Percentiles rank a stretch among this genome's conserved stretches.
phyloP scores from a whole-genome alignment of 164 flowering plant species.

The Cinnamomum micranthum region DNA sequence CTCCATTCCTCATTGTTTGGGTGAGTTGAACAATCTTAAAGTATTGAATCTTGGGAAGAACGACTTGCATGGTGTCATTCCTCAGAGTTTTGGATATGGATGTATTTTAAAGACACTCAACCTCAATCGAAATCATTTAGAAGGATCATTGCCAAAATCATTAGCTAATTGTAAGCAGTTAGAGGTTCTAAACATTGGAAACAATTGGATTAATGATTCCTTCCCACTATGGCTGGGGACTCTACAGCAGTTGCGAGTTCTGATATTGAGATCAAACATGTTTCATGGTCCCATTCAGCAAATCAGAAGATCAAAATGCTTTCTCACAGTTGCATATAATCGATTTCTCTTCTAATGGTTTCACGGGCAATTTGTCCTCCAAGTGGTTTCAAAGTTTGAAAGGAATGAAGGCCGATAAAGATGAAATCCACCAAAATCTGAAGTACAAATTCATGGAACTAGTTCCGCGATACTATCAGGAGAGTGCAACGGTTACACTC shows the following conservation, averaged over 20 bases:
- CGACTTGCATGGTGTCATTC: conserved; percentile 36
- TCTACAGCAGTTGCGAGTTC: conserved; percentile 38
- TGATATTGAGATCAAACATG: conserved; percentile 49
- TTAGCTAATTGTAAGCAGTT: conserved; percentile 42
- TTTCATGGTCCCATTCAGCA: conserved; percentile 37
- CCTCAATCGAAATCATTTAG: conserved; percentile 40
- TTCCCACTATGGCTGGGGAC: conserved; percentile 48
- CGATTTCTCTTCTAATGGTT: conserved; percentile 44
- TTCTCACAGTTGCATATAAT: conserved; percentile 48
- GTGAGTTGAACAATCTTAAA: conserved; percentile 10
- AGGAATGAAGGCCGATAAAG: conserved; percentile 13
- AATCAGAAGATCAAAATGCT: neutral
- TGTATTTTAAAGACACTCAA: conserved; percentile 40
- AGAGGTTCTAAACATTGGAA: conserved; percentile 57
- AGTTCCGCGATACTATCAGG: conserved; percentile 2
- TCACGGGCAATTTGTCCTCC: conserved; percentile 31
- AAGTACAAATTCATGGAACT: neutral
- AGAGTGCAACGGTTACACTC: conserved; percentile 2
- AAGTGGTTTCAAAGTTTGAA: conserved; percentile 29
- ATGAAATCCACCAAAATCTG: neutral
- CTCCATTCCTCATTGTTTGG: conserved; percentile 41
- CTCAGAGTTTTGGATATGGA: conserved; percentile 17
- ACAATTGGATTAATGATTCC: conserved; percentile 35
- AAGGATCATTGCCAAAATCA: conserved; percentile 47
- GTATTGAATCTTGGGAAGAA: conserved; percentile 45